phyloP scores from a whole-genome alignment of 805 yeast genomes.

The Suhomyces sp. region DNA sequence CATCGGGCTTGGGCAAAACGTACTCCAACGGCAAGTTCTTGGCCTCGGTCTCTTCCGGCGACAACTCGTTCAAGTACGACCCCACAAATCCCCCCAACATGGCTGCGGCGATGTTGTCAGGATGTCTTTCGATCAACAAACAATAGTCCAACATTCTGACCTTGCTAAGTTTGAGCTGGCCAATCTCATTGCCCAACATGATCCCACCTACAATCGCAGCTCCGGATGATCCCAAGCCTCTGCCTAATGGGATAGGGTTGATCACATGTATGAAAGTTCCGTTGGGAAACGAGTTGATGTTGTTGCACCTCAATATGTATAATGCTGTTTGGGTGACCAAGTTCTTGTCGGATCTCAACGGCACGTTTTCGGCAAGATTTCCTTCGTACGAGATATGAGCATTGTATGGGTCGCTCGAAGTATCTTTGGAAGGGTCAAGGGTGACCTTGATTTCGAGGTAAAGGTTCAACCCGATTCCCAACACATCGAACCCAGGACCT shows the following conservation, averaged over 20 bases:
- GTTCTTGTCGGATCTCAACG: constrained; percentile 72
- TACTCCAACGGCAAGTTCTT: constrained; percentile 83
- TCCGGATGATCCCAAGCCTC: constrained; percentile 96
- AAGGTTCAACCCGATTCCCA: constrained; percentile 84
- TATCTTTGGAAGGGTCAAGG: constrained; percentile 50
- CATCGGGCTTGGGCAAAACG: constrained; percentile 72
- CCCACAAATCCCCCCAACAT: constrained; percentile 99
- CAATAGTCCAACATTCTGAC: constrained; percentile 90
- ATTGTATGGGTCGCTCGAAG: constrained; percentile 61
- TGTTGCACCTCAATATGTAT: constrained; percentile 84
- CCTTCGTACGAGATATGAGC: constrained; percentile 70
- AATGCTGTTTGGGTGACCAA: constrained; percentile 90
- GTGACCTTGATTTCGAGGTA: constrained; percentile 68
- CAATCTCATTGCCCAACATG: constrained; percentile 81
- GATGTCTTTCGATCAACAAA: constrained; percentile 96
- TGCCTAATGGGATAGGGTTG: constrained; percentile 93
- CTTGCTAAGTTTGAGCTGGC: constrained; percentile 67
- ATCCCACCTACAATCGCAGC: constrained; percentile 99
- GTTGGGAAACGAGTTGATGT: constrained; percentile 68
- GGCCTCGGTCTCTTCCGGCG: constrained; percentile 65
- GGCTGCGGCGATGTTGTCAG: constrained; percentile 97
- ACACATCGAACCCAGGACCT: constrained; percentile 97
- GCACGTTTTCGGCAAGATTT: constrained; percentile 80
- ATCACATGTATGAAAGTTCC: constrained; percentile 79
- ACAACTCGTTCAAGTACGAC: constrained; percentile 79